Evolutionary conservation across 441 rosid species (phyloP).

Genomic region (Populus hybrid): DNA sequence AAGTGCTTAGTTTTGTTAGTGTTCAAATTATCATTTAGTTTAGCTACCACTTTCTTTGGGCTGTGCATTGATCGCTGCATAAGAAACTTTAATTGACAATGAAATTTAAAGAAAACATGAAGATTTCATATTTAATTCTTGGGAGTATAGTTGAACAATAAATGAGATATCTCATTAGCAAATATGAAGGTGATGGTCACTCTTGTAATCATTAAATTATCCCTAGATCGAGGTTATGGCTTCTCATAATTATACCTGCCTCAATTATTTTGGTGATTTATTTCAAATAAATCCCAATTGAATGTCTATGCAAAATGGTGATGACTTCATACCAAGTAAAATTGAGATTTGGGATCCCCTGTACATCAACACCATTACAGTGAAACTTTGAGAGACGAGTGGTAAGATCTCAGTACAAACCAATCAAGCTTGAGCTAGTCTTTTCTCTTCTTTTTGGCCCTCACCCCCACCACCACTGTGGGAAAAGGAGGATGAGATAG

Average conservation of each 20-base stretch:
- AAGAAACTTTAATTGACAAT: neutral
- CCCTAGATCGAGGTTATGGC: neutral
- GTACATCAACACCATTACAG: neutral
- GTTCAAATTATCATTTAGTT: neutral
- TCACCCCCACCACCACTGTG: neutral
- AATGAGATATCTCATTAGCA: neutral
- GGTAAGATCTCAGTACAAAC: neutral
- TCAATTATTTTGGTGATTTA: neutral
- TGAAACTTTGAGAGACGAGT: neutral
- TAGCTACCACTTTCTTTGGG: no score
- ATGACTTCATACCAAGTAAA: neutral
- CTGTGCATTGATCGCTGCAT: neutral
- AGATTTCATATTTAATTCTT: neutral
- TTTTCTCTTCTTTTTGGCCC: neutral
- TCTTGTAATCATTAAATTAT: neutral
- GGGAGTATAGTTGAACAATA: neutral
- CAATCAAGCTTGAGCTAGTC: neutral
- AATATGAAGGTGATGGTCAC: neutral
- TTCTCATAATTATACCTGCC: neutral
- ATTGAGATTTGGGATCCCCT: neutral
- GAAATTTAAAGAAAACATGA: neutral
- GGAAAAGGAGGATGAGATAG: neutral
- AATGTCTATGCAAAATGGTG: neutral
- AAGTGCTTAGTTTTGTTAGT: neutral
- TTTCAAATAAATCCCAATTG: neutral